Base-by-base conservation (phyloP, 768 basidiomycete genomes). In the Rhodosporidiobolus sp. region DNA sequence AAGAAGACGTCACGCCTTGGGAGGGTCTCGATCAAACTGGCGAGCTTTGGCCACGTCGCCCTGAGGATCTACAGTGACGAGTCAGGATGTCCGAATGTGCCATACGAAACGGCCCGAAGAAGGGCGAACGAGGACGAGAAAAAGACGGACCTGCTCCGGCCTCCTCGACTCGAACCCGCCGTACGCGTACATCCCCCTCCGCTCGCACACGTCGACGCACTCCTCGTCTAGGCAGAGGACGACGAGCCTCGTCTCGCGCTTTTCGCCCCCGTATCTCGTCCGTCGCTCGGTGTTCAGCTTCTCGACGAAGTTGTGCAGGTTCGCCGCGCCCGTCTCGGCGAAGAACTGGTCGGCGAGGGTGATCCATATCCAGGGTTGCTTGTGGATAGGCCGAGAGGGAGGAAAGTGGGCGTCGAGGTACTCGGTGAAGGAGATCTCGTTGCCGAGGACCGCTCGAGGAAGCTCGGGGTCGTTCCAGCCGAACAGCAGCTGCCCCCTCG, bases 31-130 rank as follows among this genome's bases (percentile, higher is more conserved):
- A 74, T 74, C 20, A 74, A 48, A 28, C 70, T 65, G 17, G 72
- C 72, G 11, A 74, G 34, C 17, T 74, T 74, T 24, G 72, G 72
- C 72, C 72, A 74, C 0, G 72, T 74, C 26, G 72, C 63, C 28
- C 52, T 54, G 38, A 50, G 46, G 60, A 62, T 62, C 66, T 64
- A 38, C 26, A 49, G 19, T 7, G 16, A 16, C 26, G 4, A n/a
- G n/a, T n/a, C n/a, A n/a, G n/a, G n/a, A n/a, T 22, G 34, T 28
- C 20, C 8, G 30, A 63, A 4, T 12, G n/a, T 28, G 55, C 26
- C n/a, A 35, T 8, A 7, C 24, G 35, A 19, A 43, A 4, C 35
- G 48, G 8, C 22, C n/a, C 68, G 24, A 49, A 11, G 24, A 49
- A 11, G 28, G 20, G 45, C 22, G 35, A 20, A 34, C 19, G n/a